Evolutionary conservation across 495 filamentous ascomycete species (phyloP), one percentile per base, ranked within the genome.

Genomic region (Talaromyces proteolyticus): DNA sequence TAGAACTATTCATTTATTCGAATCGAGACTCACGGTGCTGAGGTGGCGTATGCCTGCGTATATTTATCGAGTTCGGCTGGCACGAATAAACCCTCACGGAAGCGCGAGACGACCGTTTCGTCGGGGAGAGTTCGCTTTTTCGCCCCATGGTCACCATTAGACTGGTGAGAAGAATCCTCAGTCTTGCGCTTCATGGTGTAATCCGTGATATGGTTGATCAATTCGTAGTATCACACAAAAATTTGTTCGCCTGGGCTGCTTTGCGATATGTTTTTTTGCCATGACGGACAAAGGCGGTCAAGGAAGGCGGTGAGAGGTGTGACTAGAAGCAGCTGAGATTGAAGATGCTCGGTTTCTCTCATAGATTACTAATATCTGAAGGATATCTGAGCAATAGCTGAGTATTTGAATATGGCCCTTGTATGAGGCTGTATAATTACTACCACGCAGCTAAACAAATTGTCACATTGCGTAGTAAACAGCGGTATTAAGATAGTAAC

Each of bases 71-170:
- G 75, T 44, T 85, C 76, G 39, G 75, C 58, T 42, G 81, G 62
- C 47, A 87, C 85, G 63, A 95, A 93, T 14, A 95, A 76, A 5
- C 82, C 86, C 45, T 85, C 75, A 29, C 86, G 82, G 62, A 97
- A 96, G 56, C 69, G 68, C 44, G 66, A 50, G 14, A 56, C 62
- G 20, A 68, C 70, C 52, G 75, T 69, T 38, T 76, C 70, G 53
- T 65, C 69, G 16, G 73, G 74, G 26, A 76, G 65, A 4, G 73
- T 75, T n/a, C 73, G 67, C 57, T 76, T 80, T 48, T 82, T 82
- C 42, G 63, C 56, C 16, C 67, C 60, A 7, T 64, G 63, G 52
- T 61, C 58, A 57, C 66, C 72, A 65, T 76, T 72, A 60, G 57
- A 62, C 4, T 60, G 64, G 24, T 61, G 56, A 49, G 56, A 56